A percentile compares a stretch with the other conserved stretches of the same genome.
Conservation (phyloP, 1,284 basidiomycete genomes). For the Ganoderma sinense region DNA sequence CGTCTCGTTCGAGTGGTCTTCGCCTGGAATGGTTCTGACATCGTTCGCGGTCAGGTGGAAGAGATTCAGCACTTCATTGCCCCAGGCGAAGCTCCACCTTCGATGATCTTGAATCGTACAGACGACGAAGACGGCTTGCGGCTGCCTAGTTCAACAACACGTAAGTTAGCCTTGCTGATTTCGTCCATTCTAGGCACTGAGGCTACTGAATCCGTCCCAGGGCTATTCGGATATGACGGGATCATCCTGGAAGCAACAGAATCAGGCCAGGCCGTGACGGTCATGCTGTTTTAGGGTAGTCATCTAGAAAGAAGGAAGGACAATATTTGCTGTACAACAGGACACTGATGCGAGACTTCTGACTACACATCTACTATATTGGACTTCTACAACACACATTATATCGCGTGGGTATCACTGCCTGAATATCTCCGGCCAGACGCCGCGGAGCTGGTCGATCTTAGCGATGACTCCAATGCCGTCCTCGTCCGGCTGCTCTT, state of each 20-base stretch:
- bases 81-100: constrained; percentile 72
- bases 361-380: not conserved
- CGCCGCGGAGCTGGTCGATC: constrained; percentile 67
- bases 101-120: constrained; percentile 87
- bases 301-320: not conserved
- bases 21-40: not conserved
- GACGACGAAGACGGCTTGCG: constrained; percentile 81
- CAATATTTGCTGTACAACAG: not conserved
- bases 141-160: constrained; percentile 74
- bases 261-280: constrained; percentile 75
- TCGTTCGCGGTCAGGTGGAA: constrained; percentile 59
- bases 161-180: constrained; percentile 50
- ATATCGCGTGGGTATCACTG: not conserved
- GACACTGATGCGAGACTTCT: not conserved
- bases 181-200: not conserved
- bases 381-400: not conserved
- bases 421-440: constrained; percentile 80
- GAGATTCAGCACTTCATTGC: constrained; percentile 78
- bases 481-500: constrained; percentile 45
- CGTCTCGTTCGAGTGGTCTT: not conserved
- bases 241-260: constrained; percentile 84
- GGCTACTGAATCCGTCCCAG: constrained; percentile 43
- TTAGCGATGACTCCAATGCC: constrained; percentile 55
- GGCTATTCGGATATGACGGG: constrained; percentile 82
- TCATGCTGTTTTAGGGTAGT: constrained; percentile 66